phyloP scores from a whole-genome alignment of 768 basidiomycete genomes.

The Collybia sp. region DNA sequence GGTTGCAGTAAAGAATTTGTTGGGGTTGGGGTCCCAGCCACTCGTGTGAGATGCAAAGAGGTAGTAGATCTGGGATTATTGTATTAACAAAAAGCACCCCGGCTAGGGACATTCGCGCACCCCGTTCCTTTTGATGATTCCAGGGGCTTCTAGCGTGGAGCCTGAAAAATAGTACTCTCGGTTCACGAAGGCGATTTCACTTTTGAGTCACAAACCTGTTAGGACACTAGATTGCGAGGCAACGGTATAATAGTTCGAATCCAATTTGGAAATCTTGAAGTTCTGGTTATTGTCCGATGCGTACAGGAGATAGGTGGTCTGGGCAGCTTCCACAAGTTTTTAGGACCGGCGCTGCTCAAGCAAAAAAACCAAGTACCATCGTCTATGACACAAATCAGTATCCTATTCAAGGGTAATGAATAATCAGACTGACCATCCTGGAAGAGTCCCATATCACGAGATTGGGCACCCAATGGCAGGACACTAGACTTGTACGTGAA shows the following conservation, averaged over 20 bases:
- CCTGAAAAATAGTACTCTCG: conserved; percentile 19
- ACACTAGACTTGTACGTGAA: conserved; percentile 53
- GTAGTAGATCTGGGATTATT: conserved; percentile 38
- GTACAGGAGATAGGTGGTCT: conserved; percentile 55
- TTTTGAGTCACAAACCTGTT: conserved; percentile 25
- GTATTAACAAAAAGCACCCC: background rate
- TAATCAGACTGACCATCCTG: conserved; percentile 38
- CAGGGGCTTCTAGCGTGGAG: conserved; percentile 57
- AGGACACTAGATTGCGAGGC: conserved; percentile 39
- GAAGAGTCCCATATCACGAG: conserved; percentile 55
- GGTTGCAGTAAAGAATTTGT: conserved; percentile 50
- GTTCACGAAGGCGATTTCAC: background rate
- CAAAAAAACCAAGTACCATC: conserved; percentile 23
- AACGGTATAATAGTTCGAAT: conserved; percentile 57
- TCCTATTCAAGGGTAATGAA: background rate
- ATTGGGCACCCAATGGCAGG: conserved; percentile 53
- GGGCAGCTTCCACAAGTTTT: conserved; percentile 24
- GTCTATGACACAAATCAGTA: conserved; percentile 18
- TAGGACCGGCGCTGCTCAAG: background rate
- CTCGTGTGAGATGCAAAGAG: conserved; percentile 57
- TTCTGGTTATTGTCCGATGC: conserved; percentile 68
- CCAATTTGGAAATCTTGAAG: conserved; percentile 58
- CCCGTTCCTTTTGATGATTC: conserved; percentile 54
- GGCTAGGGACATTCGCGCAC: conserved; percentile 18
- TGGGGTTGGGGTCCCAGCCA: conserved; percentile 58